phyloP scores from a whole-genome alignment of 208 protist species.

The Trypanosoma caninum region DNA sequence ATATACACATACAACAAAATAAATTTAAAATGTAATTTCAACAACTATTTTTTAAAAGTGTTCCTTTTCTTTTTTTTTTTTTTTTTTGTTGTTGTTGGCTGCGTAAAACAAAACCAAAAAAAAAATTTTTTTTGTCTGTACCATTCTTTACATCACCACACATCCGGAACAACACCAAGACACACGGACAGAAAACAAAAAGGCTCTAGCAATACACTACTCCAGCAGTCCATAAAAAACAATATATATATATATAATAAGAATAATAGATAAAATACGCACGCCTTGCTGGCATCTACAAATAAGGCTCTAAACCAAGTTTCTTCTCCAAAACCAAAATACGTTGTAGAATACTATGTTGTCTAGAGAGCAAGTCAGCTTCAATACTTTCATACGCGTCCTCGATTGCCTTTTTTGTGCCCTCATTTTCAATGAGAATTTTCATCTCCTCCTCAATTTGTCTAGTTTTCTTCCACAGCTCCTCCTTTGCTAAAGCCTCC shows the following conservation, averaged over 20 bases:
- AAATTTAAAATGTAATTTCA: too few relatives aligned
- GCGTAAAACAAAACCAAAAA: conserved; percentile 3
- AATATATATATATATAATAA: background rate
- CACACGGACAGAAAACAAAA: background rate
- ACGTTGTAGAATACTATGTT: conserved; percentile 68
- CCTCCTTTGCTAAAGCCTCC: conserved; percentile 37
- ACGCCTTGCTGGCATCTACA: background rate
- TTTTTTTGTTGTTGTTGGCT: background rate
- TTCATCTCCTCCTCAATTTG: conserved; percentile 61
- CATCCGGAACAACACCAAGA: background rate
- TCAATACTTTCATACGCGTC: conserved; percentile 70
- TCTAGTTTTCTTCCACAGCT: conserved; percentile 24
- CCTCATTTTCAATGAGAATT: conserved; percentile 60
- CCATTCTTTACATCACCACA: too few relatives aligned
- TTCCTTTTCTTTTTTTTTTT: background rate
- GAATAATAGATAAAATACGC: background rate
- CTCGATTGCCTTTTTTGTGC: conserved; percentile 45
- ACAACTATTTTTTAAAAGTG: background rate
- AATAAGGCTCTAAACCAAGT: conserved; percentile 33
- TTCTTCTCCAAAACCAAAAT: conserved; percentile 58
- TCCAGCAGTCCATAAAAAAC: background rate
- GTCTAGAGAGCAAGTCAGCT: conserved; percentile 40
- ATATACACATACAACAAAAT: too few relatives aligned
- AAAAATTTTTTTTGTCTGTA: conserved; percentile 10
- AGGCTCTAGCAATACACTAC: background rate